These are phyloP conservation scores for Russula sp. DNA, from an alignment of 768 basidiomycete genomes.

Conservation along the genomic window DNA sequence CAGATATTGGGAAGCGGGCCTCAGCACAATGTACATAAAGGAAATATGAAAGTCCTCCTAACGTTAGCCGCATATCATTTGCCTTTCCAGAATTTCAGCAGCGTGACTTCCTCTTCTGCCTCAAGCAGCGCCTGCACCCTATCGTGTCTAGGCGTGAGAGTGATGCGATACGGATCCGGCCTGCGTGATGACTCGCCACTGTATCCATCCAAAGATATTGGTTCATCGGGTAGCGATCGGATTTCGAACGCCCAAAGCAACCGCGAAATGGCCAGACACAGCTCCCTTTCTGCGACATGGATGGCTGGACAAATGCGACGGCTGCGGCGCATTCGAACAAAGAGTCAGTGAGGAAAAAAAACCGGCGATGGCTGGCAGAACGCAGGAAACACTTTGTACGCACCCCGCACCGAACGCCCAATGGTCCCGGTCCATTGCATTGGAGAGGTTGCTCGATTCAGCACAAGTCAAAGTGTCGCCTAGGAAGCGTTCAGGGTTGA, in stretches of 20 bases:
- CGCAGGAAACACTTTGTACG: slow-evolving; percentile 18
- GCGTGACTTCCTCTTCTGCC: slow-evolving; percentile 21
- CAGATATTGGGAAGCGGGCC: no score
- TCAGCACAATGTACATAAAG: no score
- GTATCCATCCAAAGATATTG: slow-evolving; percentile 46
- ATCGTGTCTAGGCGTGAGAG: slow-evolving; percentile 32
- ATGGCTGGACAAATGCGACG: slow-evolving; percentile 46
- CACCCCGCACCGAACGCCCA: slow-evolving; percentile 53
- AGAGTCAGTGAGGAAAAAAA: not conserved
- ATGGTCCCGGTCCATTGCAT: slow-evolving; percentile 43
- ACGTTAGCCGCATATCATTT: not conserved
- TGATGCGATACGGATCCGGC: slow-evolving; percentile 44
- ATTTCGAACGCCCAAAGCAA: slow-evolving; percentile 50
- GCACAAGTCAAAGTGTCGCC: slow-evolving; percentile 41
- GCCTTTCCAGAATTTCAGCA: slow-evolving; percentile 20
- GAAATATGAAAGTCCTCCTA: no score
- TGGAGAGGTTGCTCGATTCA: slow-evolving; percentile 42
- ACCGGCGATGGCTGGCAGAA: not conserved
- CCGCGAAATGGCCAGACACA: slow-evolving; percentile 46
- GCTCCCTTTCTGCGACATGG: slow-evolving; percentile 45
- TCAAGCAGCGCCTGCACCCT: slow-evolving; percentile 20
- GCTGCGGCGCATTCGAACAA: slow-evolving; percentile 18
- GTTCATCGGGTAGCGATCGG: slow-evolving; percentile 42
- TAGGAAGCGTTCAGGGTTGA: slow-evolving; percentile 47
- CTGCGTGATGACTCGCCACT: slow-evolving; percentile 47